Evolutionary conservation across 345 rosid species (phyloP).

Genomic region (Moricandia arvensis): DNA sequence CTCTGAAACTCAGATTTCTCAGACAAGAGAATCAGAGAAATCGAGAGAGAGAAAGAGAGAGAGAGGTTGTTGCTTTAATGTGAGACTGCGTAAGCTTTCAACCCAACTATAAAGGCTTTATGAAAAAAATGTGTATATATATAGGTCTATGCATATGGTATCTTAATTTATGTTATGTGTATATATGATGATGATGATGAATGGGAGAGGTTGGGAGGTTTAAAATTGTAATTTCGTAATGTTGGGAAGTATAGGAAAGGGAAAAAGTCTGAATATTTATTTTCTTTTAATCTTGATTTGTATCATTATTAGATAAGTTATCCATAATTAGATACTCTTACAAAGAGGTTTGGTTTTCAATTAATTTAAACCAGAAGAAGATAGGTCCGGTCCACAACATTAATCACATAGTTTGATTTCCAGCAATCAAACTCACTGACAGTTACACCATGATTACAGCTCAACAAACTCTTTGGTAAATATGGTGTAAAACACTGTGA

Average conservation of each 20-base stretch:
- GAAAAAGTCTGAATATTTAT: background rate
- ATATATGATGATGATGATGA: slow-evolving; percentile 10
- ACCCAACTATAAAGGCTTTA: slow-evolving; percentile 40
- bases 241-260: slow-evolving; percentile 4
- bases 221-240: slow-evolving; percentile 6
- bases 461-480: slow-evolving; percentile 1
- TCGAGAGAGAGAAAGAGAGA: slow-evolving; percentile 15
- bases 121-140: background rate
- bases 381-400: slow-evolving; percentile 32
- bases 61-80: slow-evolving; percentile 34
- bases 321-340: background rate
- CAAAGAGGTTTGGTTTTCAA: background rate
- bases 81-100: slow-evolving; percentile 38
- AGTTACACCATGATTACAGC: background rate
- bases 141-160: background rate
- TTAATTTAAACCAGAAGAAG: background rate
- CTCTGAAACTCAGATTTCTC: slow-evolving; percentile 50
- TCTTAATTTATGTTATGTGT: slow-evolving; percentile 1
- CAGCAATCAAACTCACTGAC: background rate
- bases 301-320: background rate
- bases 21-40: slow-evolving; percentile 28
- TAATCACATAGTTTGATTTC: slow-evolving; percentile 9
- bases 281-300: background rate
- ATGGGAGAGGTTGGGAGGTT: slow-evolving; percentile 34
- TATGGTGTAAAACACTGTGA: background rate